Evolutionary conservation across 441 rosid genomes (phyloP), one percentile per base, ranked within the genome.

Genomic region (Eugenia klotzschiana): DNA sequence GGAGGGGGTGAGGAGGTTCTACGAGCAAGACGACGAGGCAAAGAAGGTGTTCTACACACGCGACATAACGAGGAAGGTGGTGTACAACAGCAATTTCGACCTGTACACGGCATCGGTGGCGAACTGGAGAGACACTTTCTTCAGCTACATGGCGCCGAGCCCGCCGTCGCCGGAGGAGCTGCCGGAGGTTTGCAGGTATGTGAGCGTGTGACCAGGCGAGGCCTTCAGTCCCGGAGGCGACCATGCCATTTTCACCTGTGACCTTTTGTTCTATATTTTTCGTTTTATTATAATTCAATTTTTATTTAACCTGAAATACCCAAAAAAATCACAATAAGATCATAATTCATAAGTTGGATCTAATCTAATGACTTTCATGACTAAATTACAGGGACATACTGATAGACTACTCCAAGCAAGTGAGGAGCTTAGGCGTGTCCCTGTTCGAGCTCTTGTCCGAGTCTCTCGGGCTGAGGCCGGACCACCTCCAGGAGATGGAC

Each of bases 71-170:
- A 86, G 84, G 74, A 89, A 23, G 20, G 84, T 91, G 46, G 57
- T 73, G 7, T 90, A 90, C 69, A 84, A 89, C 51, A 81, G 91
- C 84, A 91, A 90, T 27, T 89, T 90, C 77, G 90, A 90, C 84
- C 83, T 90, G 26, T 92, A 83, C 56, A 83, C 80, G 26, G 82
- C 91, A 8, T 22, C 86, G 88, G 87, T 86, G 7, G 86, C 88
- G 15, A 89, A 86, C 79, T 91, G 93, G 95, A 89, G 95, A 84
- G 95, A 91, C 29, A 51, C 91, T 1, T 56, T 88, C 13, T 72
- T 26, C 77, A 85, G 87, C 73, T 20, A 2, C 10, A 86, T 90
- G 93, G 84, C 89, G 69, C 92, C 92, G 43, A 51, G 86, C 81
- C 88, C 91, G 51, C 51, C 94, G n/a, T 73, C 82, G 1, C 87